These are phyloP conservation scores for Geotrichum klebahnii DNA, from an alignment of 1,139 yeast species.

Conservation along the genomic window DNA sequence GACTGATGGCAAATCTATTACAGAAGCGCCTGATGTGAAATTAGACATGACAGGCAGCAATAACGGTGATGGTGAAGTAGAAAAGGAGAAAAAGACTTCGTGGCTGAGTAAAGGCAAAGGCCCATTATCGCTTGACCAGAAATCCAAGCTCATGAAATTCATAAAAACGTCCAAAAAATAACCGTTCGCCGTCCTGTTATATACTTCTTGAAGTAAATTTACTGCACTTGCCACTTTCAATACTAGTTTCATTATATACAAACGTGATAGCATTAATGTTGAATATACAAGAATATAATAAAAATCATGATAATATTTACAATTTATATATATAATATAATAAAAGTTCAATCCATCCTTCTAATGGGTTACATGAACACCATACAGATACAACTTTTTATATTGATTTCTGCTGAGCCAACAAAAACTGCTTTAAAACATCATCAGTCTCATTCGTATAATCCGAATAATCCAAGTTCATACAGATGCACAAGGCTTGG, in stretches of 20 bases:
- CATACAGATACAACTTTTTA: no score
- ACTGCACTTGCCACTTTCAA: no score
- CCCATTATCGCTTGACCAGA: conserved; percentile 10
- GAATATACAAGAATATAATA: no score
- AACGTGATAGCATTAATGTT: no score
- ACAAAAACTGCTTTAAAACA: background rate
- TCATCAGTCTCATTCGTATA: background rate
- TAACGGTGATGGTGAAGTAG: background rate
- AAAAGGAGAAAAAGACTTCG: conserved; percentile 8
- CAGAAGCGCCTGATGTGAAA: conserved; percentile 31
- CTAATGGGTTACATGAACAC: no score
- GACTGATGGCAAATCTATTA: conserved; percentile 27
- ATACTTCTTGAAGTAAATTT: background rate
- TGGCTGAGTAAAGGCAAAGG: conserved; percentile 18
- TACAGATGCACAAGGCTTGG: conserved; percentile 7
- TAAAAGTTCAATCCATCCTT: no score
- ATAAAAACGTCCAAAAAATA: conserved; percentile 15
- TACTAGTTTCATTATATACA: no score
- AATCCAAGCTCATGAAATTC: conserved; percentile 19
- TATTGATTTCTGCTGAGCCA: conserved; percentile 4
- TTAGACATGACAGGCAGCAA: conserved; percentile 18
- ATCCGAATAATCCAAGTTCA: conserved; percentile 1
- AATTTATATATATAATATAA: no score
- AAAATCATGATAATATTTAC: background rate
- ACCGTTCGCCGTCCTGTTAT: background rate